phyloP scores from a whole-genome alignment of 78 protist species.

The Mastigamoeba balamuthi region DNA sequence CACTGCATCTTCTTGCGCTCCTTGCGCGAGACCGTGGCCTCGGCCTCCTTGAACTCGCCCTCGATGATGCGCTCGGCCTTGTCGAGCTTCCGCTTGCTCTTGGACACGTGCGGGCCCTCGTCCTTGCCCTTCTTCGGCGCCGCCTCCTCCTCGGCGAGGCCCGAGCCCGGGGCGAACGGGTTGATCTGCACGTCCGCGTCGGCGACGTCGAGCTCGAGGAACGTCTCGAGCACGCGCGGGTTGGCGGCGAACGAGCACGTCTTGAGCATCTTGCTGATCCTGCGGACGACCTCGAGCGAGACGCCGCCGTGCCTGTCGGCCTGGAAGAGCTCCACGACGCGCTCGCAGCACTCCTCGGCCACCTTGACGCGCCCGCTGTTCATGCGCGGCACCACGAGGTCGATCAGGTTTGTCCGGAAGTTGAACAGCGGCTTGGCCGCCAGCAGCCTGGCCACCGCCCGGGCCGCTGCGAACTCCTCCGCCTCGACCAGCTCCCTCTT shows the following conservation, averaged over 20 bases:
- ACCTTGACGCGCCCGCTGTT: too few species aligned
- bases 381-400: too few species aligned
- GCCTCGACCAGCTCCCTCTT: too few species aligned
- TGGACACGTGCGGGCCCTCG: background rate
- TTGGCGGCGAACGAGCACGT: background rate
- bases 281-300: background rate
- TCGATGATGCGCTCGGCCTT: background rate
- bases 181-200: background rate
- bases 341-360: background rate
- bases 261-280: background rate
- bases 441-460: too few species aligned
- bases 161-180: background rate
- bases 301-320: background rate
- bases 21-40: background rate
- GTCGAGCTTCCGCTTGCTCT: background rate
- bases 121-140: background rate
- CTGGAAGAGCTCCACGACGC: background rate
- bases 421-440: too few species aligned
- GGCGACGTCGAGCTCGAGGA: background rate
- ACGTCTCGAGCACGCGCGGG: background rate
- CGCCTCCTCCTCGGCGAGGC: background rate
- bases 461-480: too few species aligned
- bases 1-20: background rate
- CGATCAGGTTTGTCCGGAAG: too few species aligned
- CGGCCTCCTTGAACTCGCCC: background rate